These are phyloP conservation scores for Peniophora sp. DNA, from an alignment of 1,284 basidiomycete genomes.

Conservation along the genomic window DNA sequence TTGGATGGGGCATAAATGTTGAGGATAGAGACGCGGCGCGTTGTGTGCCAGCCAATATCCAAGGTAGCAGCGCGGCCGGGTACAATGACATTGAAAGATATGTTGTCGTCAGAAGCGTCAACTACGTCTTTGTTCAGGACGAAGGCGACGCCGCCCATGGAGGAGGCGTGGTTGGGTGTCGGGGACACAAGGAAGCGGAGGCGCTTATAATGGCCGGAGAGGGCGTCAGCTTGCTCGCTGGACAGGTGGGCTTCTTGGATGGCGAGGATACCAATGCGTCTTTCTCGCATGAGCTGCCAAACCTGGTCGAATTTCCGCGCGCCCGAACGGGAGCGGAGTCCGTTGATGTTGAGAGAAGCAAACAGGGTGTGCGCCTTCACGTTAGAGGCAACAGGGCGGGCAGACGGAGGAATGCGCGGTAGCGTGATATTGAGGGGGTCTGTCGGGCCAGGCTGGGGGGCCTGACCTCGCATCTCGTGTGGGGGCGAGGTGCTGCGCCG, in stretches of 20 bases:
- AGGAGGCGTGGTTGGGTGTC: background rate
- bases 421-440: background rate
- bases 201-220: slow-evolving; percentile 8
- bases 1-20: slow-evolving; percentile 29
- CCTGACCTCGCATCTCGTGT: background rate
- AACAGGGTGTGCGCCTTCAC: background rate
- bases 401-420: background rate
- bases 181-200: slow-evolving; percentile 8
- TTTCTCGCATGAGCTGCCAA: slow-evolving; percentile 11
- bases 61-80: slow-evolving; percentile 24
- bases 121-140: slow-evolving; percentile 24
- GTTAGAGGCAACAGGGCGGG: background rate
- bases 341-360: background rate
- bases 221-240: background rate
- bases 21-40: slow-evolving; percentile 14
- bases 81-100: slow-evolving; percentile 13
- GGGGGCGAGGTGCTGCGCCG: background rate
- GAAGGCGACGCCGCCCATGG: slow-evolving; percentile 21
- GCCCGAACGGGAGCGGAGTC: background rate
- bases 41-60: slow-evolving; percentile 11
- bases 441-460: background rate
- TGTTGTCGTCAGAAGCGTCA: slow-evolving; percentile 3
- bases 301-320: slow-evolving; percentile 18
- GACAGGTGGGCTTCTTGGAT: slow-evolving; percentile 22
- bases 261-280: slow-evolving; percentile 16